Evolutionary conservation across 1,284 basidiomycete genomes (phyloP).

Genomic region (Takashimella koratensis): DNA sequence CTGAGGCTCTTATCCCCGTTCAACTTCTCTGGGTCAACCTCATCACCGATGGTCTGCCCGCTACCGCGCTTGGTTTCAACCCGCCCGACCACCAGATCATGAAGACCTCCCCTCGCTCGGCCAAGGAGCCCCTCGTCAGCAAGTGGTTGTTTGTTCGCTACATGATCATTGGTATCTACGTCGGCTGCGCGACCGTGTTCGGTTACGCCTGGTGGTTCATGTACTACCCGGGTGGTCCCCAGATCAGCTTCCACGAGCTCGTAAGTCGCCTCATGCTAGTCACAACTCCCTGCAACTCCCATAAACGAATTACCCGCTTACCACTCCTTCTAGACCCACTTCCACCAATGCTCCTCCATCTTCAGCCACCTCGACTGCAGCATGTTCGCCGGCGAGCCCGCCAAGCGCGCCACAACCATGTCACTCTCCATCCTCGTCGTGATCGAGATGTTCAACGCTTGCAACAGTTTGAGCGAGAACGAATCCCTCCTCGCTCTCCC

Average conservation of each 20-base stretch:
- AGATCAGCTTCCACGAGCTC: slow-evolving; percentile 88
- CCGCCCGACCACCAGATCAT: slow-evolving; percentile 95
- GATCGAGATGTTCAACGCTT: slow-evolving; percentile 99
- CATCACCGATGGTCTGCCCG: slow-evolving; percentile 85
- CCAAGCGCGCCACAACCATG: slow-evolving; percentile 88
- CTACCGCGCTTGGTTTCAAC: slow-evolving; percentile 98
- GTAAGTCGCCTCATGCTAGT: slow-evolving; percentile 61
- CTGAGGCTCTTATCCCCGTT: slow-evolving; percentile 95
- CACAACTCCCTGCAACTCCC: background rate
- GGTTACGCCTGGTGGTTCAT: slow-evolving; percentile 99
- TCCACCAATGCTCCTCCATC: slow-evolving; percentile 76
- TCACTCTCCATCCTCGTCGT: slow-evolving; percentile 67
- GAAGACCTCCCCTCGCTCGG: slow-evolving; percentile 82
- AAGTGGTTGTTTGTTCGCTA: slow-evolving; percentile 96
- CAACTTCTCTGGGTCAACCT: slow-evolving; percentile 97
- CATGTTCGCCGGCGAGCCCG: slow-evolving; percentile 85
- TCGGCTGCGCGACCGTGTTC: slow-evolving; percentile 90
- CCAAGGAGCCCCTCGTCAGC: slow-evolving; percentile 83
- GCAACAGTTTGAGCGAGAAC: slow-evolving; percentile 98
- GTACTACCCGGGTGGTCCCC: slow-evolving; percentile 81
- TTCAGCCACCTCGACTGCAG: slow-evolving; percentile 89
- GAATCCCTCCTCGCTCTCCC: slow-evolving; percentile 85
- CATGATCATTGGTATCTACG: slow-evolving; percentile 87
- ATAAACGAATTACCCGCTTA: background rate
- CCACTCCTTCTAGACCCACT: slow-evolving; percentile 66